Base-by-base conservation (phyloP, 805 yeast genomes). In the Tetrapisispora pingtungensis region DNA sequence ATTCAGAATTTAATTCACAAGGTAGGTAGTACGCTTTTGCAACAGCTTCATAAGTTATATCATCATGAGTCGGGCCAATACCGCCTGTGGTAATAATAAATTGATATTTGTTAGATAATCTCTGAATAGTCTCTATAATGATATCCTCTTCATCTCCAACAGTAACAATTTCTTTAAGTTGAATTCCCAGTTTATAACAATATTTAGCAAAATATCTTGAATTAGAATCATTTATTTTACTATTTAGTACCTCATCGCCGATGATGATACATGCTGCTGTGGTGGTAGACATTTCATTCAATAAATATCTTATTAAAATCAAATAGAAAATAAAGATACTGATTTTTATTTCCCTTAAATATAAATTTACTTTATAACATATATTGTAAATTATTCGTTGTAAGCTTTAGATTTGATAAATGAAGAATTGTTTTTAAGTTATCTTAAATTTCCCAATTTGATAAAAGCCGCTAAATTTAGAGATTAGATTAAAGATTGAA, bases 41-140 rank as follows among this genome's bases (percentile, higher is more conserved):
- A n/a, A 87, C 60, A 1, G 84, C 70, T 42, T 76, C 78, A 60
- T 87, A 87, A 0, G 95, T 86, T 48, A 87, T 81, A 59, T 87
- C 96, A 58, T 87, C 96, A 54, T 86, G 95, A 0, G 96, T 87
- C 4, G 95, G 84, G 0, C 96, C 96, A 46, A 87, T 84, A 0
- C 77, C 73, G 6, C 74, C 74, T 3, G 69, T 72, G 1, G 94
- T 84, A 19, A 84, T 74, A 7, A 84, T 72, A 36, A 84, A 72
- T 55, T 83, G 87, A 52, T 77, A 80, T 36, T 69, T 65, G n/a
- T 68, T 60, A 18, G 65, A 51, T 37, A 80, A 62, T 10, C 64
- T 54, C 27, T 58, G 61, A 19, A 84, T 61, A 0, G 80, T 74
- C 13, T 69, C 69, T 1, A 70, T 64, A 36, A 87, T 87, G 45